Evolutionary conservation across 2,329 filamentous ascomycete genomes (phyloP), one percentile per base, ranked within the genome.

Genomic region (Beauveria bassiana): DNA sequence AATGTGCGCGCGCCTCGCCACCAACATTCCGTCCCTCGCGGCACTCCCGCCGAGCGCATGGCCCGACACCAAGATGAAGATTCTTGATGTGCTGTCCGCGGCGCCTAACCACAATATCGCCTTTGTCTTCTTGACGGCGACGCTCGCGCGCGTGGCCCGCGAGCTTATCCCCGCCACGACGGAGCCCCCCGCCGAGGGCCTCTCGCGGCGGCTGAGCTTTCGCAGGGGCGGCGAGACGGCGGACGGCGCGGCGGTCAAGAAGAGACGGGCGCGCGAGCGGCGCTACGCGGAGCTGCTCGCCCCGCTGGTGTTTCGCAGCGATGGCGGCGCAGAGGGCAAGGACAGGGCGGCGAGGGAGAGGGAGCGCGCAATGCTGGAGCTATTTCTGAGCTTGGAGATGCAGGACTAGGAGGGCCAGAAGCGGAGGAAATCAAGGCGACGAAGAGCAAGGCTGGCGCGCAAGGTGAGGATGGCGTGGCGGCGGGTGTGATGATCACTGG

Each of bases 101-200:
- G 81, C 85, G 0, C 89, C 91, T 0, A 87, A 88, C 55, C 89
- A 96, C 74, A 95, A 91, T 70, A 93, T 96, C 61, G 89, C 89
- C 0, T 96, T 97, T 69, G 89, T 96, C 2, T 92, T 97, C 65
- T 77, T 97, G 18, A 91, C 88, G 0, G 86, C 90, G 9, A 93
- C 92, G 74, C 79, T 97, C 1, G 75, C 79, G 2, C 78, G 79
- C 4, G 74, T 84, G 1, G 75, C 79, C 1, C 71, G 75, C 0
- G 83, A 86, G 60, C 72, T 86, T 6, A 72, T 71, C 70, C 46
- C 80, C 67, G 26, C 53, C 68, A 78, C 63, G 63, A 69, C 45
- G 53, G 79, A 64, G 64, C 66, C 63, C 50, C 66, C 66, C 47
- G 47, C 65, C 28, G 56, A 70, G 1, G 66, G 75, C 0, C 71